Evolutionary conservation across 805 yeast species (phyloP), one percentile per base, ranked within the genome.

Genomic region (Hanseniaspora thailandica): DNA sequence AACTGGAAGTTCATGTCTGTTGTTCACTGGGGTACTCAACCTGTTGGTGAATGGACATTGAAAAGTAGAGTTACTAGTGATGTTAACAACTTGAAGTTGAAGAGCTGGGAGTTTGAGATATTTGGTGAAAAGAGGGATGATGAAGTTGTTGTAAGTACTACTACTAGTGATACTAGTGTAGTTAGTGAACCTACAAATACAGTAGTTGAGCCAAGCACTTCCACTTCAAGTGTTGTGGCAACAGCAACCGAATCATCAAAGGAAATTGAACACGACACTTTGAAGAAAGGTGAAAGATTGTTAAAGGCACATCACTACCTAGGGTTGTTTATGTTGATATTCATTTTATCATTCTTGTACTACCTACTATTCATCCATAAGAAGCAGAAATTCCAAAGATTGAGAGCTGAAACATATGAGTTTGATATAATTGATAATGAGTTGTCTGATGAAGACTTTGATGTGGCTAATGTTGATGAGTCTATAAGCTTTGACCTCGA

Each of bases 21-120:
- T n/a, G 97, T 95, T 1, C 97, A 93, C 65, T 93, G 97, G 97
- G 96, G 96, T 38, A 97, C 90, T 65, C 89, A 83, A 60, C 90
- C 89, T 2, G 67, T 67, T 25, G 99, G 99, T 10, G 78, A 76
- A 5, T 93, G 98, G 98, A 78, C 67, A 35, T 60, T 93, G 19
- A 78, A 74, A 58, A 89, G 89, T 1, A 62, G 65, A n/a, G 75
- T 76, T 47, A 67, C 69, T 36, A 66, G 63, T 19, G 70, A 65
- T 7, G 66, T 61, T 1, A 69, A 71, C 54, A 62, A 63, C 2
- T 65, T 74, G 2, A 68, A 61, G 0, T 72, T 93, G 40, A 68
- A 75, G 43, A 71, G 76, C 60, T 93, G 96, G 94, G 82, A 80
- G 63, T 65, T 93, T 62, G 77, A 80, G 43, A 69, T 89, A 13